A percentile compares a stretch with the other conserved stretches of the same genome.
Evolutionary conservation across 2,329 filamentous ascomycete species (phyloP).

Genomic region (Chrysosporium queenslandicum): DNA sequence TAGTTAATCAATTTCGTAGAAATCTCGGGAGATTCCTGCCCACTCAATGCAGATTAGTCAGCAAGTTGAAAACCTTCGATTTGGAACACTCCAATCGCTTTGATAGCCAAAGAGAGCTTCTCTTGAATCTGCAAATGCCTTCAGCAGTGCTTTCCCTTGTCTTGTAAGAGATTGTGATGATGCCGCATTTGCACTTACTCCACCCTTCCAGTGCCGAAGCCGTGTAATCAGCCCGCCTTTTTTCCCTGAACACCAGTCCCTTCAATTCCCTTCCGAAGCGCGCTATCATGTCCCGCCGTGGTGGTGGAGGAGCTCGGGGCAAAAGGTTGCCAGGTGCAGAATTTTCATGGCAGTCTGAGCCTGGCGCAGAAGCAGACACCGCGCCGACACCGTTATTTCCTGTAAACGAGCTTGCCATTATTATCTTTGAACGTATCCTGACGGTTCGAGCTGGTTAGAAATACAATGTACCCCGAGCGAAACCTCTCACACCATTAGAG

Average conservation of each 20-base stretch:
- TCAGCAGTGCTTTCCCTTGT: neutral
- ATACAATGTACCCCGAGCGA: conserved; percentile 30
- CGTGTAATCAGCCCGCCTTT: neutral
- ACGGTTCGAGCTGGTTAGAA: conserved; percentile 26
- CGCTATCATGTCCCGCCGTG: conserved; percentile 30
- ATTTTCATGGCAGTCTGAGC: conserved; percentile 34
- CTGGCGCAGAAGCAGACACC: conserved; percentile 33
- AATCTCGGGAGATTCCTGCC: neutral
- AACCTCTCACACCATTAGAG: conserved; percentile 35
- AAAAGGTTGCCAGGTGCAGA: conserved; percentile 34
- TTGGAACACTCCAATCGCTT: too few relatives aligned
- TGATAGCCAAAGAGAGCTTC: too few relatives aligned
- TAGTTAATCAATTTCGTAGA: too few relatives aligned
- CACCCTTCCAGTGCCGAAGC: neutral
- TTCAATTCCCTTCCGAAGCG: neutral
- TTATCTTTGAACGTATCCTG: neutral
- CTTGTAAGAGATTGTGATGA: neutral
- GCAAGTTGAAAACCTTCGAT: too few relatives aligned
- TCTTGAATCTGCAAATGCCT: too few relatives aligned
- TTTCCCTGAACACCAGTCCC: neutral
- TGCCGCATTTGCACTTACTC: neutral
- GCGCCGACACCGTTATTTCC: conserved; percentile 41
- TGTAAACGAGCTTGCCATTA: conserved; percentile 28
- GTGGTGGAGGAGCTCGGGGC: conserved; percentile 31
- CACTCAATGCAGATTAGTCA: too few relatives aligned